Base-by-base conservation (phyloP, 1,139 yeast species). In the Hyphopichia khmerensis region DNA sequence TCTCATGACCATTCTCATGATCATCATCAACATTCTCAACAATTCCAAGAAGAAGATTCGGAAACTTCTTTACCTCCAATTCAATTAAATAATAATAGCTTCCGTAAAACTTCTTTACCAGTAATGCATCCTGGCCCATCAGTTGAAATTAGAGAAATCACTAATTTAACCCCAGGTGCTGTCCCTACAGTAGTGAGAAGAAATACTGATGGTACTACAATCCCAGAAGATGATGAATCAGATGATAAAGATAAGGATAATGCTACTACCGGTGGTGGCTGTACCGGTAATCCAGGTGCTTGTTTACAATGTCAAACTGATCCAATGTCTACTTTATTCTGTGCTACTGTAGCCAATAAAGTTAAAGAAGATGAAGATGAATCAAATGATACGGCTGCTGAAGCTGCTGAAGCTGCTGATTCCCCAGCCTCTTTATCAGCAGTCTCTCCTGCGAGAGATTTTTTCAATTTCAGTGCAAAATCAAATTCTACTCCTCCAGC, bases 231-330 rank as follows among this genome's bases (percentile, higher is more conserved):
- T 18, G 43, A 57, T 56, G 51, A 49, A 38, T 26, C 45, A 27
- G 35, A 42, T 30, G 24, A 36, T 21, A 35, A 33, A 9, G 39
- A 48, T 27, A 46, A 48, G 14, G 51, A 52, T 13, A 38, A 45
- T 15, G 47, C 47, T 24, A n/a, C n/a, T n/a, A n/a, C n/a, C n/a
- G n/a, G n/a, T n/a, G n/a, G n/a, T n/a, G 85, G 80, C n/a, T 87
- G 95, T 61, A 84, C 93, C 0, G 96, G 95, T 0, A 80, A 86
- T 54, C 96, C 96, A 14, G 96, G 96, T 5, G 82, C 90, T 7
- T 90, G 97, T 61, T 65, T 68, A 17, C 95, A 86, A 64, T 90
- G 97, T 64, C 95, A 84, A 56, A 62, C 72, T 45, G 96, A 89
- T 60, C 96, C 96, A 34, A 82, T 88, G 90, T 85, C 93, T 4